Conservation (phyloP, 2,329 filamentous ascomycete species). For the Arthrobotrys conoides region DNA sequence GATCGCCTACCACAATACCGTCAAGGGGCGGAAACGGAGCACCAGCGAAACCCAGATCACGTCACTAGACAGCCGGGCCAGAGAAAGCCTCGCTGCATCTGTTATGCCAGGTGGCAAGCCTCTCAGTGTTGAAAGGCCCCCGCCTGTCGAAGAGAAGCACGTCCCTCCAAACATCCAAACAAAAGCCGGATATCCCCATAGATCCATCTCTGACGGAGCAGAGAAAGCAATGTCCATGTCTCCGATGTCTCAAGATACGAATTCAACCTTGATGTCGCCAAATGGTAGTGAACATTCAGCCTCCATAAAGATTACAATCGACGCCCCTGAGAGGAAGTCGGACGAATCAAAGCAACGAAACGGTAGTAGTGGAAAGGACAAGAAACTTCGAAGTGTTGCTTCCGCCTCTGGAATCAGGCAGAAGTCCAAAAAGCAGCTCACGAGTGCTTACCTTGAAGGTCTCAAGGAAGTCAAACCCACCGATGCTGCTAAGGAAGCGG, state of each 20-base stretch:
- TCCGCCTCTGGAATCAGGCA: conserved; percentile 65
- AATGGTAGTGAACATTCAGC: conserved; percentile 55
- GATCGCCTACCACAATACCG: conserved; percentile 54
- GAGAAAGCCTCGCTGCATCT: conserved; percentile 43
- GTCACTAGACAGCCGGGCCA: conserved; percentile 71
- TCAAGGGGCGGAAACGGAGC: conserved; percentile 64
- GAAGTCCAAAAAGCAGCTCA: conserved; percentile 88
- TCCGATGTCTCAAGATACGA: conserved; percentile 54
- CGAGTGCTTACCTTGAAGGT: conserved; percentile 91
- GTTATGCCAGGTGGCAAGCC: conserved; percentile 55
- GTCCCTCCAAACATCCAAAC: conserved; percentile 56
- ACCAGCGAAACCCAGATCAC: conserved; percentile 73
- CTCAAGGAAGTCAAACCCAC: conserved; percentile 83
- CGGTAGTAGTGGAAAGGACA: conserved; percentile 41
- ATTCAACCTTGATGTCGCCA: conserved; percentile 51
- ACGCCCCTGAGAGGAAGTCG: conserved; percentile 50
- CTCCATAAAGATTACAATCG: conserved; percentile 53
- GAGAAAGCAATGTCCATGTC: conserved; percentile 59
- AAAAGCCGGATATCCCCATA: conserved; percentile 39
- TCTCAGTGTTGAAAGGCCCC: conserved; percentile 46
- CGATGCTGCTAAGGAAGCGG: conserved; percentile 86
- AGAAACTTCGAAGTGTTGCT: conserved; percentile 55
- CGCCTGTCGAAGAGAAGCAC: conserved; percentile 47
- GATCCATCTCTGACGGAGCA: conserved; percentile 52
- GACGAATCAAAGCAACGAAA: conserved; percentile 55